phyloP scores from a whole-genome alignment of 2,329 filamentous ascomycete genomes.

The Fulvia fulva region DNA sequence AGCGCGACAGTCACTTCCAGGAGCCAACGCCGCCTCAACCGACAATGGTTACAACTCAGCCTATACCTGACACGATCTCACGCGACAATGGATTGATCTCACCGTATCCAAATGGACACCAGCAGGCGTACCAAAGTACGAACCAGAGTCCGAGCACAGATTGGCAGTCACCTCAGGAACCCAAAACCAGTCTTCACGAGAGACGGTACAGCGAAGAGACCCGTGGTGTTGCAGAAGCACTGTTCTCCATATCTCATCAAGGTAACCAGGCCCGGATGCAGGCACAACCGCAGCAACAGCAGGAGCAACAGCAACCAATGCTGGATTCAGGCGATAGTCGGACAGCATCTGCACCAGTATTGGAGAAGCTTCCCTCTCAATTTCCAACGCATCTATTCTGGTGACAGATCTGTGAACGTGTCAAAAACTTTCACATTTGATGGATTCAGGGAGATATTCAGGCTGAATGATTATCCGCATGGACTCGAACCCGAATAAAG shows the following conservation, averaged over 20 bases:
- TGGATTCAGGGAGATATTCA: background rate
- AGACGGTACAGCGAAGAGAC: slow-evolving; percentile 22
- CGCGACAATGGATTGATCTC: background rate
- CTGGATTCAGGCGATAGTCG: background rate
- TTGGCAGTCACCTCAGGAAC: slow-evolving; percentile 7
- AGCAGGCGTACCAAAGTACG: background rate
- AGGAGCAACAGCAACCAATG: background rate
- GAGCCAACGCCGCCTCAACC: background rate
- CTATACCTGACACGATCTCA: background rate
- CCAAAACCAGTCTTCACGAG: slow-evolving; percentile 2
- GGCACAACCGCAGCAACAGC: background rate
- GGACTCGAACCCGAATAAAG: background rate
- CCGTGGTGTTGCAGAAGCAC: slow-evolving; percentile 19
- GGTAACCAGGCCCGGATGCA: slow-evolving; percentile 4
- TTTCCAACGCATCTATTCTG: slow-evolving; percentile 24
- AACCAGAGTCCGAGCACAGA: background rate
- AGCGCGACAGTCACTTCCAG: background rate
- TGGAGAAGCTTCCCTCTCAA: slow-evolving; percentile 7
- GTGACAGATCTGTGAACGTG: slow-evolving; percentile 1
- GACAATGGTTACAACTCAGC: background rate
- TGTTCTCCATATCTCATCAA: slow-evolving; percentile 22
- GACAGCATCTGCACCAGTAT: background rate
- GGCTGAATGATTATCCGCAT: background rate
- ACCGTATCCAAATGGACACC: slow-evolving; percentile 1
- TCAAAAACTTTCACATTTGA: background rate